Evolutionary conservation across 23 red algal species (phyloP).

Genomic region (Gracilaria caudata): DNA sequence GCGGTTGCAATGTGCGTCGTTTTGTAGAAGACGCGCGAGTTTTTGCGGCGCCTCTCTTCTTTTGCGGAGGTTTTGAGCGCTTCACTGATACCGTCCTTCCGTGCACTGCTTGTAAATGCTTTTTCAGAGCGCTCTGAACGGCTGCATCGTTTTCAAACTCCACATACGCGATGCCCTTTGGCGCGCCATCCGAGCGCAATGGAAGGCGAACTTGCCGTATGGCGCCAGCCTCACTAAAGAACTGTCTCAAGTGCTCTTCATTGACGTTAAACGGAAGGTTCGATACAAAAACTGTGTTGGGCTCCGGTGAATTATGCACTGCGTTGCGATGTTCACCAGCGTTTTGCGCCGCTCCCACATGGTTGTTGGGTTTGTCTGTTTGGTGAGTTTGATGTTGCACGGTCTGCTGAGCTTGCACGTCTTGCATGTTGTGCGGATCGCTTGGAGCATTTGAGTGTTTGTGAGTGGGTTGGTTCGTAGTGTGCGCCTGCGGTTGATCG

Average conservation of each 20-base stretch:
- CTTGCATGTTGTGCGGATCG: background rate
- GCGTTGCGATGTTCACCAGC: background rate
- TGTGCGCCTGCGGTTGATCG: background rate
- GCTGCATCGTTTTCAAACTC: conserved; percentile 49
- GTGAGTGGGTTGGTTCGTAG: too few relatives aligned
- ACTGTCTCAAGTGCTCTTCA: conserved; percentile 35
- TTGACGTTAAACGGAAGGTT: conserved; percentile 64
- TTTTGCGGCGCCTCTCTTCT: conserved; percentile 2
- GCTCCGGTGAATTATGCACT: conserved; percentile 24
- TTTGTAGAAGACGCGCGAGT: conserved; percentile 16
- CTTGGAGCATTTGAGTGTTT: background rate
- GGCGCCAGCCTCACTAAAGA: conserved; percentile 30
- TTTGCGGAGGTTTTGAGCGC: conserved; percentile 64
- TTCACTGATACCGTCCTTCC: conserved; percentile 67
- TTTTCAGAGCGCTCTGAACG: conserved; percentile 24
- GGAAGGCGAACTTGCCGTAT: conserved; percentile 60
- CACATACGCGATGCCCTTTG: conserved; percentile 75
- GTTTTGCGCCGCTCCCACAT: background rate
- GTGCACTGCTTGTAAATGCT: conserved; percentile 35
- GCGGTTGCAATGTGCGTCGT: background rate
- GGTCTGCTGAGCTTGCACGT: background rate
- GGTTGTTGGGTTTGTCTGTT: background rate
- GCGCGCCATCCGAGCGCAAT: conserved; percentile 58
- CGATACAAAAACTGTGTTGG: conserved; percentile 62
- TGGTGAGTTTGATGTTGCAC: background rate